phyloP scores from a whole-genome alignment of 2,329 filamentous ascomycete species.

The Fusarium pseudograminearum region DNA sequence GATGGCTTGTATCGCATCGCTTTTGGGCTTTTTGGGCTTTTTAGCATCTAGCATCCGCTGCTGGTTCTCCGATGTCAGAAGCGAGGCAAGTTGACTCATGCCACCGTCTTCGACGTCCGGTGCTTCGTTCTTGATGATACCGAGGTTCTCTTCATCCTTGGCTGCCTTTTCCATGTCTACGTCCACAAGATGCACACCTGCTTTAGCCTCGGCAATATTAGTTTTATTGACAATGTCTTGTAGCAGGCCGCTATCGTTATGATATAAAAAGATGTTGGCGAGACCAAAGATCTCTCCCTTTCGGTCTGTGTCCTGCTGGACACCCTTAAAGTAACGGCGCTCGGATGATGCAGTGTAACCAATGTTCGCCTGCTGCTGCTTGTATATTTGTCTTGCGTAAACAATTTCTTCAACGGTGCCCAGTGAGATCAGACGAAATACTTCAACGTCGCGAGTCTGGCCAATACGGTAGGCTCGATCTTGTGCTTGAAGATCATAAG shows the following conservation, averaged over 20 bases:
- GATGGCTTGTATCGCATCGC: constrained; percentile 88
- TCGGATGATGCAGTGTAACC: constrained; percentile 94
- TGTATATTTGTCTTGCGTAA: constrained; percentile 97
- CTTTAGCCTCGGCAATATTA: constrained; percentile 92
- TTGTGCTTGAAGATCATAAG: constrained; percentile 94
- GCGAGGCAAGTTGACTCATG: constrained; percentile 76
- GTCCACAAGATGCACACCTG: constrained; percentile 82
- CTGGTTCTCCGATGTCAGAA: constrained; percentile 63
- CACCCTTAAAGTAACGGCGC: constrained; percentile 93
- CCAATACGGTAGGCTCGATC: constrained; percentile 97
- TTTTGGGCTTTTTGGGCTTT: constrained; percentile 59
- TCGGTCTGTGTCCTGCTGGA: constrained; percentile 83
- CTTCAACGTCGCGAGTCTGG: constrained; percentile 91
- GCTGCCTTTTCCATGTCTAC: constrained; percentile 75
- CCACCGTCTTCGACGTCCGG: constrained; percentile 72
- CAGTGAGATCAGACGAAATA: constrained; percentile 89
- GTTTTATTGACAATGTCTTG: constrained; percentile 99
- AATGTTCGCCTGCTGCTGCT: constrained; percentile 98
- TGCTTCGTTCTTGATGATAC: constrained; percentile 59
- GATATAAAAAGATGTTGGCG: constrained; percentile 85
- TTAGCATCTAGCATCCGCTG: constrained; percentile 51
- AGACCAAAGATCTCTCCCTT: constrained; percentile 96
- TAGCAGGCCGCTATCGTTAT: constrained; percentile 81
- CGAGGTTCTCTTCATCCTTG: constrained; percentile 63
- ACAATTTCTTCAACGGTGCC: constrained; percentile 98